Evolutionary conservation across 768 basidiomycete species (phyloP), one percentile per base, ranked within the genome.

Genomic region (Leccinum truebloodii): DNA sequence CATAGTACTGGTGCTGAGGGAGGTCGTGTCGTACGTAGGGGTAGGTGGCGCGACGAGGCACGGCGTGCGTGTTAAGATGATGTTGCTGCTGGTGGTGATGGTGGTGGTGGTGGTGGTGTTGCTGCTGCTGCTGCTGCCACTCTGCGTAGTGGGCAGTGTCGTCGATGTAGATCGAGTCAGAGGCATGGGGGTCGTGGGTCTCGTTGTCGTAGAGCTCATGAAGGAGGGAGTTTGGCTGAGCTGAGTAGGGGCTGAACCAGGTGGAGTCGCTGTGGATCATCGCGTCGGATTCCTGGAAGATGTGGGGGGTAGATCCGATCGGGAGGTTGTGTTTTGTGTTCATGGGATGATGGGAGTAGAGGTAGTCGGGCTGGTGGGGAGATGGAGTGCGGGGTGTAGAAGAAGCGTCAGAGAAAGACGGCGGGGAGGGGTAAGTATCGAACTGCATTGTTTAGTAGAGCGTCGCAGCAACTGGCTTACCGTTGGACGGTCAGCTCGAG

Each of bases 1-100:
- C 73, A 26, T 65, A 75, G 44, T 75, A 71, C 63, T 71, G 78
- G 54, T 68, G 62, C 54, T 79, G 79, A 53, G 80, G 79, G 62
- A 80, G 80, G 74, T 93, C 90, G 65, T 90, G 87, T 48, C 88
- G 82, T 55, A 88, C 88, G 69, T 86, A 87, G 51, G 90, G 90
- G 74, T 85, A 91, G 0, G 90, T 92, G 1, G 87, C 86, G 61
- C 90, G 81, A 53, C 90, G 87, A 57, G 72, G 67, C 12, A 76
- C 72, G 52, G 79, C 70, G 67, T 82, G 68, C 0, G 30, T 20
- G 44, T 13, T 46, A 20, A 46, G 30, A 16, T 46, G 2, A 0
- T 74, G 77, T 3, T 77, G 79, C 8, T 74, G 77, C 2, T 77
- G 79, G 6, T 75, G 75, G 39, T 80, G 80, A 7, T 71, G 65